These are phyloP conservation scores for Sporisorium sorghi DNA, from an alignment of 1,284 basidiomycete species.

Conservation along the genomic window DNA sequence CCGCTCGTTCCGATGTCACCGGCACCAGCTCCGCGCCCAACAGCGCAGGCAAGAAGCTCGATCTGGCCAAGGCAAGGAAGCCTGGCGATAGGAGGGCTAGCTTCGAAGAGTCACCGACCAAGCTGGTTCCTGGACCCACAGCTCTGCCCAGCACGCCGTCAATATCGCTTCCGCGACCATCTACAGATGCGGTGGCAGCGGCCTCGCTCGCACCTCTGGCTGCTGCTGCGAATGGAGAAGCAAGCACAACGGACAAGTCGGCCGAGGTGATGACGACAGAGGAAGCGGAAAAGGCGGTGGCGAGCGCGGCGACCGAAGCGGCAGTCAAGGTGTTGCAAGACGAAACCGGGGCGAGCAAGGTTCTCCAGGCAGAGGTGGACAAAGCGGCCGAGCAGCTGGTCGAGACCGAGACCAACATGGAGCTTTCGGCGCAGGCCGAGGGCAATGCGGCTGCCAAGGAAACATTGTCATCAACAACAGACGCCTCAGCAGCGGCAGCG, in stretches of 20 bases:
- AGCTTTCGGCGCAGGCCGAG: conserved; percentile 40
- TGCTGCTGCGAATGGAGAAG: not conserved
- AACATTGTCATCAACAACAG: not conserved
- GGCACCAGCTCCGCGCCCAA: conserved; percentile 21
- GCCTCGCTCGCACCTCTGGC: not conserved
- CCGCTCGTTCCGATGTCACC: conserved; percentile 14
- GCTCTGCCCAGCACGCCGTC: conserved; percentile 29
- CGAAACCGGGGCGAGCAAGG: conserved; percentile 20
- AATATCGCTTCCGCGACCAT: conserved; percentile 24
- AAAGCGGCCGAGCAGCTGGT: conserved; percentile 34
- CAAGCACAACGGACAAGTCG: not conserved
- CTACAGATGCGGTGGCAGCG: conserved; percentile 2
- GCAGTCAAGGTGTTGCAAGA: conserved; percentile 41
- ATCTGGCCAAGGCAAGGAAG: conserved; percentile 19
- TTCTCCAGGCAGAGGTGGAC: conserved; percentile 22
- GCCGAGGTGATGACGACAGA: conserved; percentile 36
- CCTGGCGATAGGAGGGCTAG: conserved; percentile 25
- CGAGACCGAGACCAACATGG: conserved; percentile 38
- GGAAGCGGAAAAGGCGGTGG: conserved; percentile 41
- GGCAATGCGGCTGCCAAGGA: conserved; percentile 8
- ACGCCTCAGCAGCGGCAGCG: not conserved
- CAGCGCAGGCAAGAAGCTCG: conserved; percentile 23
- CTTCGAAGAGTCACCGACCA: conserved; percentile 39
- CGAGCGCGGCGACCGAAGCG: conserved; percentile 43
- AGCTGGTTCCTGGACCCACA: conserved; percentile 16